Conservation (phyloP, 768 basidiomycete genomes). For the Hypsizygus marmoreus region DNA sequence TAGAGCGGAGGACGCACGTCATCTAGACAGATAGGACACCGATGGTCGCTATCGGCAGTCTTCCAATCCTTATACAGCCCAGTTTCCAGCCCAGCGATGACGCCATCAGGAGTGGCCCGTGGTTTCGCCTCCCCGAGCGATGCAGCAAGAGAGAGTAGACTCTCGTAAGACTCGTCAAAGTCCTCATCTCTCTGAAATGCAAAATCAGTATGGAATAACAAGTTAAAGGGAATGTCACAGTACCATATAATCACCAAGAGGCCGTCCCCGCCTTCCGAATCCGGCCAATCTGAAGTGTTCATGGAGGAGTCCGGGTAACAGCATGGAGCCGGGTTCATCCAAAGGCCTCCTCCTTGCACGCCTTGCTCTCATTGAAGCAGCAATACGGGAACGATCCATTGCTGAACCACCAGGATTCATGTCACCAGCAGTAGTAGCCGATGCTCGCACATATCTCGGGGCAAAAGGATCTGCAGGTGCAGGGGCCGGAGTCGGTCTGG, state of each 20-base stretch:
- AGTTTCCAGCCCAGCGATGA: constrained; percentile 60
- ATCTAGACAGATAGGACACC: constrained; percentile 85
- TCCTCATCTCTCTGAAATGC: constrained; percentile 68
- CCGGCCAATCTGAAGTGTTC: too few species aligned
- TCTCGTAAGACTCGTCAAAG: constrained; percentile 77
- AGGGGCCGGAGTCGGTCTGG: too few species aligned
- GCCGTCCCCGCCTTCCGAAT: constrained; percentile 20
- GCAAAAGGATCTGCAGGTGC: too few species aligned
- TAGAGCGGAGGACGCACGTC: constrained; percentile 43
- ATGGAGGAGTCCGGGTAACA: too few species aligned
- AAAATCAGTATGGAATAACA: constrained; percentile 12
- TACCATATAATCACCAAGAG: constrained; percentile 56
- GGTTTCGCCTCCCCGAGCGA: constrained; percentile 71
- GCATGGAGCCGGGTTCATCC: too few species aligned
- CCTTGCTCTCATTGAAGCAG: too few species aligned
- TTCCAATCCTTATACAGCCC: constrained; percentile 71
- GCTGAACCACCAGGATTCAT: too few species aligned
- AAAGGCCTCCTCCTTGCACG: too few species aligned
- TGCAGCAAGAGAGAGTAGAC: constrained; percentile 56
- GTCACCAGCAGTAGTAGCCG: too few species aligned
- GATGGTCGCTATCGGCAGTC: constrained; percentile 61
- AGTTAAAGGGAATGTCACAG: constrained; percentile 9
- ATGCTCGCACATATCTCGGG: too few species aligned
- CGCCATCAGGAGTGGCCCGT: constrained; percentile 59
- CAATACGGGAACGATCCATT: too few species aligned